These are phyloP conservation scores for Globisporangium lucens DNA, from an alignment of 352 stramenopile species.

Conservation along the genomic window DNA sequence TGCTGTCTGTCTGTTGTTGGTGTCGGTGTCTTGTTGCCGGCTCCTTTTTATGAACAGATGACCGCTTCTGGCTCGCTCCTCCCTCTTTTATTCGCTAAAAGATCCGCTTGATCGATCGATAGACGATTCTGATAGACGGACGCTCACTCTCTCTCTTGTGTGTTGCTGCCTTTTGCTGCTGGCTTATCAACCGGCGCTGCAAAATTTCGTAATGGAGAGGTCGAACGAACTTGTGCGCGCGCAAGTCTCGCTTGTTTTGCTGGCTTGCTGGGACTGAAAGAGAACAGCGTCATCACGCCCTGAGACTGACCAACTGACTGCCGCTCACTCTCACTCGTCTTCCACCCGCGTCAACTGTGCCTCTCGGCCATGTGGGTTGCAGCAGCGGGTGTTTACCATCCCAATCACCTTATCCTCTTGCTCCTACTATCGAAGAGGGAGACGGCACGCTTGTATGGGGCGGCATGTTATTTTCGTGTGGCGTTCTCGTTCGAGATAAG, in stretches of 20 bases:
- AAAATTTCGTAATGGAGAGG: conserved; percentile 17
- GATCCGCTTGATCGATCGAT: not conserved
- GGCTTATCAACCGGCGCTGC: conserved; percentile 2
- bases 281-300: conserved; percentile 1
- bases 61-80: conserved; percentile 9
- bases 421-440: not conserved
- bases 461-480: conserved; percentile 1
- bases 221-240: conserved; percentile 4
- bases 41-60: conserved; percentile 10
- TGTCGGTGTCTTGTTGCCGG: conserved; percentile 7
- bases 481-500: conserved; percentile 7
- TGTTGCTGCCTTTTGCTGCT: conserved; percentile 2
- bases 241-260: not conserved
- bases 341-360: not conserved
- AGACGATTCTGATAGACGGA: conserved; percentile 2
- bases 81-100: conserved; percentile 1
- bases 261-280: not conserved
- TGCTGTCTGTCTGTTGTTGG: not conserved
- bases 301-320: not conserved
- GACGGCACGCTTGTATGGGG: not conserved
- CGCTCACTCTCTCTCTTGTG: not conserved
- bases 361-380: conserved; percentile 12
- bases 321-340: not conserved
- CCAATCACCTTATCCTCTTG: conserved; percentile 18
- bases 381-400: conserved; percentile 16